A percentile compares a stretch with the other conserved stretches of the same genome.
phyloP scores from a whole-genome alignment of 176 grass and related monocot genomes.

The Eleusine coracana region DNA sequence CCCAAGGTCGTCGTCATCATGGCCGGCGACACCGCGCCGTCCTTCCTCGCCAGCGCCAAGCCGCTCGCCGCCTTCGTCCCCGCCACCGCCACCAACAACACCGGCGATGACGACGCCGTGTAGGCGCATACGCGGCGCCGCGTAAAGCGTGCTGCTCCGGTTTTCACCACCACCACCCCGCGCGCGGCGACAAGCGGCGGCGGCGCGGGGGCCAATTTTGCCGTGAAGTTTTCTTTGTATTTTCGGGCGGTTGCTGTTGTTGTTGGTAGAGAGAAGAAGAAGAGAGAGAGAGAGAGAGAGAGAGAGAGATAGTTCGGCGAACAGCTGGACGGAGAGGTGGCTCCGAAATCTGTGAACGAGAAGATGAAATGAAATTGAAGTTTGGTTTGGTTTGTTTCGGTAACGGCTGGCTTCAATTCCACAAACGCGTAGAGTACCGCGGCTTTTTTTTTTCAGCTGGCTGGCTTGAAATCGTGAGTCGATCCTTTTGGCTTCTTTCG shows the following conservation, averaged over 20 bases:
- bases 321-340: neutral
- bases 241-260: neutral
- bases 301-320: neutral
- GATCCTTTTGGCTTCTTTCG: neutral
- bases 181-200: neutral
- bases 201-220: slow-evolving; percentile 42
- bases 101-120: neutral
- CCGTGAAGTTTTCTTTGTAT: neutral
- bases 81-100: neutral
- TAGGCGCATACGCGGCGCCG: neutral
- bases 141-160: no score
- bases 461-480: neutral
- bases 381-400: slow-evolving; percentile 17
- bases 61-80: neutral
- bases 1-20: slow-evolving; percentile 49
- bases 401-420: slow-evolving; percentile 3
- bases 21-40: slow-evolving; percentile 33
- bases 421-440: slow-evolving; percentile 14
- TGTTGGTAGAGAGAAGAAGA: neutral
- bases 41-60: slow-evolving; percentile 51
- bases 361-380: neutral
- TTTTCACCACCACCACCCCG: neutral
- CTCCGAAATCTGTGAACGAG: neutral
- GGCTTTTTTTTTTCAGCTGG: neutral
- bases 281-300: no score